Base-by-base conservation (phyloP, 192 early-diverging fungal genomes). In the Coemansia sp. region DNA sequence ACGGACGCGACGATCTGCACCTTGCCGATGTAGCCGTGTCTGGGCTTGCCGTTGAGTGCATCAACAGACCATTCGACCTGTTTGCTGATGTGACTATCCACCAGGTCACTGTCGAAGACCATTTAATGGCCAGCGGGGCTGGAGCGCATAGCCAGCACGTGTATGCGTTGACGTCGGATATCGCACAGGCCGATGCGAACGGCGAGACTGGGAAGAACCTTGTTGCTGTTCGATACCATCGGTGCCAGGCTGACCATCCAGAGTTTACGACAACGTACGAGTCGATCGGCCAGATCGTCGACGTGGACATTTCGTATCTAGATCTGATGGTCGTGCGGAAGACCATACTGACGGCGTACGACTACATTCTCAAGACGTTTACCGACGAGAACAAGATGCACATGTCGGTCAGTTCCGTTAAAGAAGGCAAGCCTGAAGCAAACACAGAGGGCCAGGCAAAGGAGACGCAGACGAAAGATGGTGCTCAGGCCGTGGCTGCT, bases 301-400 rank as follows among this genome's bases (percentile, higher is more conserved):
- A 95, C 38, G 86, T 98, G 2, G 90, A 88, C 18, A 85, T 88
- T 62, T 95, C 88, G 43, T 92, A 82, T 38, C 67, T 96, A 20
- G 91, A 91, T 30, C 81, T 98, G 65, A 90, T 95, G 60, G 83
- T 98, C 2, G 92, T 93, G 11, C 89, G 90, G 34, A 92, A 90
- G 69, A 91, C 90, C 59, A 90, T 99, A 14, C 75, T 97, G 67
- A 89, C 86, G 9, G 77, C 94, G 11, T 94, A 96, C 74, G 90
- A 95, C 63, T 96, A 93, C 67, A 79, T 96, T 6, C 68, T 94
- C 15, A 87, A 88, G 49, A 92, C 92, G 7, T 94, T 94, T 75
- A 78, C 76, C 6, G 81, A 83, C 49, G 81, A 72, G 6, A 44
- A 36, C 52, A 81, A 78, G 16, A 41, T 63, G 33, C 60, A 73